phyloP scores from a whole-genome alignment of 805 yeast species.

The Wickerhamiella hasegawae region DNA sequence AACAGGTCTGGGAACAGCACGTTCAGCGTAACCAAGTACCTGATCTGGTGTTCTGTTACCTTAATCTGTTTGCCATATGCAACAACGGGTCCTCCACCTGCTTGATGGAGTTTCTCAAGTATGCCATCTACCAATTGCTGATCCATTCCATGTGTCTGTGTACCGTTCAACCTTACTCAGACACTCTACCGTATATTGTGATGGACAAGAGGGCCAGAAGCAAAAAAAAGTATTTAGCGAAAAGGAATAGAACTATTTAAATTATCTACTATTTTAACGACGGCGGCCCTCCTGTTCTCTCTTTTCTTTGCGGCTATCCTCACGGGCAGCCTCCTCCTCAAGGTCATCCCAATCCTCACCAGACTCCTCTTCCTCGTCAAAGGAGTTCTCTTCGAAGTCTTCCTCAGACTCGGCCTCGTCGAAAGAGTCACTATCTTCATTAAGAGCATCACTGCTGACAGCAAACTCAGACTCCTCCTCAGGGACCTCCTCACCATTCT shows the following conservation, averaged over 20 bases:
- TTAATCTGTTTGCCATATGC: constrained; percentile 4
- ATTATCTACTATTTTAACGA: too few species aligned
- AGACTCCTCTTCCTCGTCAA: constrained; percentile 16
- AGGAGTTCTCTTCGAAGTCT: constrained; percentile 21
- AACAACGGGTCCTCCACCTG: neutral
- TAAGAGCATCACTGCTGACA: constrained; percentile 43
- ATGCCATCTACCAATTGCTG: too few species aligned
- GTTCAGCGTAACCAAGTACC: constrained; percentile 9
- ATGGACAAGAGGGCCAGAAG: too few species aligned
- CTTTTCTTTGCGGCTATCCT: constrained; percentile 14
- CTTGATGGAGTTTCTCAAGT: neutral
- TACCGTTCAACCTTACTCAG: too few species aligned
- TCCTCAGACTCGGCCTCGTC: constrained; percentile 20
- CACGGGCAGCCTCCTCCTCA: constrained; percentile 34
- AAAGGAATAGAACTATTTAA: too few species aligned
- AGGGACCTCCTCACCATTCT: constrained; percentile 50
- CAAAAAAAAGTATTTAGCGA: too few species aligned
- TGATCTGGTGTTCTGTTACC: constrained; percentile 6
- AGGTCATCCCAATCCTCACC: constrained; percentile 44
- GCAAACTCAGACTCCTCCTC: constrained; percentile 52
- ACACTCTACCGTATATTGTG: too few species aligned
- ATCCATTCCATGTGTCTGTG: too few species aligned
- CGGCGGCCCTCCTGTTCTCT: constrained; percentile 2
- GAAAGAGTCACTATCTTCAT: constrained; percentile 27
- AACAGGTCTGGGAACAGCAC: constrained; percentile 11